A percentile compares a stretch with the other conserved stretches of the same genome.
Conservation (phyloP, 2,329 filamentous ascomycete genomes). For the Fonsecaea pugnacius region DNA sequence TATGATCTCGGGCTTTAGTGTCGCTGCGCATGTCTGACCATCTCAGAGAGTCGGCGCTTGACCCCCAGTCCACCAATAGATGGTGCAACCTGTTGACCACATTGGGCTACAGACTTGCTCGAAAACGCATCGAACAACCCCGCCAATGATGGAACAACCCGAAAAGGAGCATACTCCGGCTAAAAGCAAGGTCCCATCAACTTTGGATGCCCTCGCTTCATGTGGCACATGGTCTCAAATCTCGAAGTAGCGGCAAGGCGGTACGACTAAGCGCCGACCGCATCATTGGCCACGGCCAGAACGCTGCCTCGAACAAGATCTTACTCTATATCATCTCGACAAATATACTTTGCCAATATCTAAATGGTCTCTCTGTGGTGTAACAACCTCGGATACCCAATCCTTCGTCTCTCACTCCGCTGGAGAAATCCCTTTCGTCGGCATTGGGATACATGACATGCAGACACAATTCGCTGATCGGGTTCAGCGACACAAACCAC, state of each 20-base stretch:
- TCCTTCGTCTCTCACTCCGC: background rate
- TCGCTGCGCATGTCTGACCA: background rate
- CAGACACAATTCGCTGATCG: background rate
- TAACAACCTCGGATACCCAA: background rate
- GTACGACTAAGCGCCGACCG: slow-evolving; percentile 10
- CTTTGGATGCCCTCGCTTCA: background rate
- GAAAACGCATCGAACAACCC: background rate
- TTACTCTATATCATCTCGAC: background rate
- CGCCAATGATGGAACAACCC: background rate
- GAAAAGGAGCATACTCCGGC: background rate
- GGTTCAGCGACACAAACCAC: background rate
- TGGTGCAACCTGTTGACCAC: background rate
- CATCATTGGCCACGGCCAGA: background rate
- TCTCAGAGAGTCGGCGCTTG: background rate
- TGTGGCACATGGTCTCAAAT: background rate
- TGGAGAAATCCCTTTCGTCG: background rate
- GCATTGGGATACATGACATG: background rate
- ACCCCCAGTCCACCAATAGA: background rate
- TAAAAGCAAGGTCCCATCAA: background rate
- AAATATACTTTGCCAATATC: background rate
- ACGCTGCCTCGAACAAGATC: background rate
- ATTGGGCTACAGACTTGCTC: background rate
- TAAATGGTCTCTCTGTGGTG: background rate
- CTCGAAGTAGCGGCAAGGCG: background rate
- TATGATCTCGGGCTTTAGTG: background rate